These are phyloP conservation scores for Dactylonectria macrodidyma DNA, from an alignment of 2,329 filamentous ascomycete species.

Conservation along the genomic window DNA sequence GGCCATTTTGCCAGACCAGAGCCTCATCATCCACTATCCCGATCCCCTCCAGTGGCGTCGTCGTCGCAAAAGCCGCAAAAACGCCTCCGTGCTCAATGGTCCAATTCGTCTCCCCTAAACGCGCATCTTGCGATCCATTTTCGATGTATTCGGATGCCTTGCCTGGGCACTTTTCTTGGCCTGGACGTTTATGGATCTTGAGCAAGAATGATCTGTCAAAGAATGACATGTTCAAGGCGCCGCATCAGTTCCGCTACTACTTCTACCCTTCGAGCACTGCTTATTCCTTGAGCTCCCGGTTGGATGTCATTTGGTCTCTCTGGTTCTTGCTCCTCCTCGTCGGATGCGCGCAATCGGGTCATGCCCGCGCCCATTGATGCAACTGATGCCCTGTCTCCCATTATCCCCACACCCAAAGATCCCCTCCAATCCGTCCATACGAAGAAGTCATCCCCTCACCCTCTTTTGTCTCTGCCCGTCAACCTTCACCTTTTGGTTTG, in stretches of 20 bases:
- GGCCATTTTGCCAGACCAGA: background rate
- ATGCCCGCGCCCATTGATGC: slow-evolving; percentile 17
- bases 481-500: slow-evolving; percentile 9
- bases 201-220: slow-evolving; percentile 7
- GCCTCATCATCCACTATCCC: slow-evolving; percentile 5
- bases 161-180: slow-evolving; percentile 25
- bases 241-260: slow-evolving; percentile 23
- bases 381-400: slow-evolving; percentile 13
- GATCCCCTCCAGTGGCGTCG: slow-evolving; percentile 6
- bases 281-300: slow-evolving; percentile 21
- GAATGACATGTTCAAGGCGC: slow-evolving; percentile 21
- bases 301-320: slow-evolving; percentile 7
- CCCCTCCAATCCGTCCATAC: slow-evolving; percentile 17
- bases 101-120: slow-evolving; percentile 1
- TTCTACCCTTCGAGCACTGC: slow-evolving; percentile 14
- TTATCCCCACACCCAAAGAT: slow-evolving; percentile 24
- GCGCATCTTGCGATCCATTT: slow-evolving; percentile 7
- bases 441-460: slow-evolving; percentile 12
- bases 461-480: slow-evolving; percentile 2
- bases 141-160: slow-evolving; percentile 17
- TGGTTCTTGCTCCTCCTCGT: slow-evolving; percentile 2
- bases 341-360: slow-evolving; percentile 17
- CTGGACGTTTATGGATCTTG: slow-evolving; percentile 11
- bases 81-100: background rate
- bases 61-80: slow-evolving; percentile 20